These are phyloP conservation scores for Suillus decipiens DNA, from an alignment of 768 basidiomycete genomes.

Conservation along the genomic window DNA sequence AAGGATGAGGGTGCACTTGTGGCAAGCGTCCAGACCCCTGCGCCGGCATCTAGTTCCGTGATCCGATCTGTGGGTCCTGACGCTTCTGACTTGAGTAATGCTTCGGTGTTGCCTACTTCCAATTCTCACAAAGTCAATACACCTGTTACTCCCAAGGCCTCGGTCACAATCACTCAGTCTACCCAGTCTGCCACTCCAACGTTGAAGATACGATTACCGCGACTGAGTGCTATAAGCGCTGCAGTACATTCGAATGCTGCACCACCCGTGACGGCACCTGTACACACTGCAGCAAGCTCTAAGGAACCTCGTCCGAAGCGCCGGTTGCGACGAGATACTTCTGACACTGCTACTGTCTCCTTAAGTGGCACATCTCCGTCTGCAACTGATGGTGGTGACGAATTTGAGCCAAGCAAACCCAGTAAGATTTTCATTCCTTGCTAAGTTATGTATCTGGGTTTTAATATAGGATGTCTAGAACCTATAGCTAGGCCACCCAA, in stretches of 20 bases:
- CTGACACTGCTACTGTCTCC: constrained; percentile 30
- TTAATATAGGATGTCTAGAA: neutral
- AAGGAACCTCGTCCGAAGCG: constrained; percentile 33
- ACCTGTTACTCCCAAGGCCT: constrained; percentile 35
- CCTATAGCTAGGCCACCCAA: neutral
- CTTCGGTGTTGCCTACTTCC: neutral
- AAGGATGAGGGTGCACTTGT: constrained; percentile 17
- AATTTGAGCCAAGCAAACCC: constrained; percentile 27
- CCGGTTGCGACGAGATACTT: constrained; percentile 22
- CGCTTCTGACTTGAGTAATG: neutral
- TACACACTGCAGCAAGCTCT: constrained; percentile 20
- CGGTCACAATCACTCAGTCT: constrained; percentile 36
- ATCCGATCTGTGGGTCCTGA: constrained; percentile 3
- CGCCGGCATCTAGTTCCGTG: constrained; percentile 16
- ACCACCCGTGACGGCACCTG: constrained; percentile 24
- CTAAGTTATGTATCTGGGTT: neutral
- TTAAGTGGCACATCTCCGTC: constrained; percentile 35
- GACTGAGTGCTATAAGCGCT: constrained; percentile 31
- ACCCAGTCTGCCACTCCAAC: constrained; percentile 34
- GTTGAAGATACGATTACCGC: constrained; percentile 36
- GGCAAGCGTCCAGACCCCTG: constrained; percentile 13
- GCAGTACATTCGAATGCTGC: constrained; percentile 25
- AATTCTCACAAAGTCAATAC: constrained; percentile 14
- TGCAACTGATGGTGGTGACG: constrained; percentile 30
- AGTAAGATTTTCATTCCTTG: constrained; percentile 24